These are phyloP conservation scores for Ricinus communis DNA, from an alignment of 345 rosid genomes.

Conservation along the genomic window DNA sequence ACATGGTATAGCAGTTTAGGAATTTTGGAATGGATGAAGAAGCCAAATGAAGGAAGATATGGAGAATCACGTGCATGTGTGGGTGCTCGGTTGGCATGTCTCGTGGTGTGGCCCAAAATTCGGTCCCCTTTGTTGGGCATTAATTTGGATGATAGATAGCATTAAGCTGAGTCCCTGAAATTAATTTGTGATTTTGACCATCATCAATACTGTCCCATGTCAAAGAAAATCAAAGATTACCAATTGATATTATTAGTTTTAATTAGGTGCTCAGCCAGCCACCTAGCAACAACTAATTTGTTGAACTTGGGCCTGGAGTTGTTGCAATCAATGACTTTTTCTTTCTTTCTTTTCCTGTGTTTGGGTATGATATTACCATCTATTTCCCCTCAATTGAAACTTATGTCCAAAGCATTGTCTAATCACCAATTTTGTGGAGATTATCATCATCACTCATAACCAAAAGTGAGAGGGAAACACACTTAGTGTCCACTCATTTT, in stretches of 20 bases:
- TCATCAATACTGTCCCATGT: no score
- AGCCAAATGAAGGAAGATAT: not conserved
- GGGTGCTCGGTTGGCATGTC: constrained; percentile 11
- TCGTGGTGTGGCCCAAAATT: not conserved
- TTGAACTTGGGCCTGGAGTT: constrained; percentile 2
- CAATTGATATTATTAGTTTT: not conserved
- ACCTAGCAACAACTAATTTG: constrained; percentile 10
- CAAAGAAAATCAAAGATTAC: no score
- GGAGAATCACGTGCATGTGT: constrained; percentile 10
- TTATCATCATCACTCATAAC: not conserved
- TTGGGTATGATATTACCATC: not conserved
- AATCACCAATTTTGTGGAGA: not conserved
- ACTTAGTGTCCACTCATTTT: no score
- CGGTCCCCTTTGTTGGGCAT: not conserved
- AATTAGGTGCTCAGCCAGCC: not conserved
- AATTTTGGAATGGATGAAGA: not conserved
- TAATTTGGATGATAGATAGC: not conserved
- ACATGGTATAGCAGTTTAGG: no score
- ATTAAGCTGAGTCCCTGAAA: no score
- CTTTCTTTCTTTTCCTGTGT: no score
- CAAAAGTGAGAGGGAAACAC: no score
- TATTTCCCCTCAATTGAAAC: not conserved
- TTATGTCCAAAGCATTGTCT: constrained; percentile 9
- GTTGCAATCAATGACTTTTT: not conserved
- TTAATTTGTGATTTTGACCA: no score